Conservation (phyloP, 306 rosid species). For the Vigna trinervia region DNA sequence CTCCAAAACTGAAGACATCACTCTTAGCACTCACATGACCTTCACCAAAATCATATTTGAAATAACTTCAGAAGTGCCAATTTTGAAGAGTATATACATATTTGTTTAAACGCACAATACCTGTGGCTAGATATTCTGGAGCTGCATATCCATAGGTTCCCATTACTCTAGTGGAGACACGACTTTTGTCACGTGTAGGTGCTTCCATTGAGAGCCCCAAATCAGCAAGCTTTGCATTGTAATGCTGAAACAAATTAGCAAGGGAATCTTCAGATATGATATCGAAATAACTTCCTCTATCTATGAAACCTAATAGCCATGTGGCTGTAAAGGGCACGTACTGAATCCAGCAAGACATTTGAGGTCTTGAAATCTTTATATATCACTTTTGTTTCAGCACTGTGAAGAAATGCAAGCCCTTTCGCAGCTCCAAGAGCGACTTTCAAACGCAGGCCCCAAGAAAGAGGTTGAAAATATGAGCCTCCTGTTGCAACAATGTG, state of each 20-base stretch:
- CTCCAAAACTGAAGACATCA: slow-evolving; percentile 74
- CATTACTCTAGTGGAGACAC: slow-evolving; percentile 54
- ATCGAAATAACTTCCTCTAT: neutral
- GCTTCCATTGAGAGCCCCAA: slow-evolving; percentile 64
- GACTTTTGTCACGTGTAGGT: slow-evolving; percentile 54
- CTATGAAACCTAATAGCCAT: neutral
- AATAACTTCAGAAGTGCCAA: neutral
- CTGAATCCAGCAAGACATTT: slow-evolving; percentile 68
- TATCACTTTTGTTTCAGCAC: slow-evolving; percentile 58
- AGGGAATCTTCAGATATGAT: slow-evolving; percentile 35
- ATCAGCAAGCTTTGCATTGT: slow-evolving; percentile 68
- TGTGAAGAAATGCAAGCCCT: slow-evolving; percentile 76
- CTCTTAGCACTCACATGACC: slow-evolving; percentile 60
- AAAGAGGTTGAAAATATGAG: slow-evolving; percentile 75
- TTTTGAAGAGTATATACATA: neutral
- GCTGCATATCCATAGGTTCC: slow-evolving; percentile 72
- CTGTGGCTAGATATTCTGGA: slow-evolving; percentile 67
- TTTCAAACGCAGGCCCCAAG: slow-evolving; percentile 73
- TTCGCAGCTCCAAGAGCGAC: slow-evolving; percentile 79
- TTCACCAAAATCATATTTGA: slow-evolving; percentile 20
- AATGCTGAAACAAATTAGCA: slow-evolving; percentile 51
- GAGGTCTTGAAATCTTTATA: slow-evolving; percentile 64
- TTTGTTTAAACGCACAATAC: slow-evolving; percentile 40
- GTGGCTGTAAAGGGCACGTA: slow-evolving; percentile 42
- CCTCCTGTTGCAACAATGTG: slow-evolving; percentile 57